phyloP scores from a whole-genome alignment of 2,329 filamentous ascomycete genomes.

The Xylariaceae sp. region DNA sequence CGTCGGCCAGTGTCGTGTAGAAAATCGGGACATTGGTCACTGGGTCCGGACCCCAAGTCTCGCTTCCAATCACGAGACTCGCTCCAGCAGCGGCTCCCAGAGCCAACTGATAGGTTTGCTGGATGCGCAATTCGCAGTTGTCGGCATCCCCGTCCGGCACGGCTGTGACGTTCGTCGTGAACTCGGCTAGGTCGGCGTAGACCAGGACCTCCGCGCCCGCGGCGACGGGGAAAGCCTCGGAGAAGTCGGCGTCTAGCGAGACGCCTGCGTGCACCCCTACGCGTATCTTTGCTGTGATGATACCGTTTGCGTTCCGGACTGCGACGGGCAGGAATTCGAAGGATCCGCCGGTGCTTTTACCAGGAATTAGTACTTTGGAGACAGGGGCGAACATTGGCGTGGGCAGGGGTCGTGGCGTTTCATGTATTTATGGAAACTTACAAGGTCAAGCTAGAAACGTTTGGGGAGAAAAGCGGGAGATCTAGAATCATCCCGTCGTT shows the following conservation, averaged over 20 bases:
- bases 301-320: slow-evolving; percentile 40
- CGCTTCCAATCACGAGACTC: slow-evolving; percentile 39
- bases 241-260: slow-evolving; percentile 26
- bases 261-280: slow-evolving; percentile 45
- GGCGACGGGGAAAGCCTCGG: slow-evolving; percentile 27
- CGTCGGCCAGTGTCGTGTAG: slow-evolving; percentile 46
- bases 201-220: slow-evolving; percentile 47
- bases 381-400: not conserved
- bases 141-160: slow-evolving; percentile 31
- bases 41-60: slow-evolving; percentile 49
- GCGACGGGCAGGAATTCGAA: slow-evolving; percentile 56
- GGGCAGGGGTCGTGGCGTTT: too few relatives aligned
- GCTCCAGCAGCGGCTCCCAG: slow-evolving; percentile 53
- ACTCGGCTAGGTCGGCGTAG: slow-evolving; percentile 51
- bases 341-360: slow-evolving; percentile 44
- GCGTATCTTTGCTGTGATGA: slow-evolving; percentile 46
- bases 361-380: not conserved
- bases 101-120: slow-evolving; percentile 48
- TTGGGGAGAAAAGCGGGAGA: slow-evolving; percentile 47
- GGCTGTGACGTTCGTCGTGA: slow-evolving; percentile 48
- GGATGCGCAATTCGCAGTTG: slow-evolving; percentile 43
- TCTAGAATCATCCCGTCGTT: slow-evolving; percentile 47
- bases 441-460: slow-evolving; percentile 47
- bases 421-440: slow-evolving; percentile 34
- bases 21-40: slow-evolving; percentile 47